phyloP scores from a whole-genome alignment of 495 filamentous ascomycete species.

The Penicillium taxi region DNA sequence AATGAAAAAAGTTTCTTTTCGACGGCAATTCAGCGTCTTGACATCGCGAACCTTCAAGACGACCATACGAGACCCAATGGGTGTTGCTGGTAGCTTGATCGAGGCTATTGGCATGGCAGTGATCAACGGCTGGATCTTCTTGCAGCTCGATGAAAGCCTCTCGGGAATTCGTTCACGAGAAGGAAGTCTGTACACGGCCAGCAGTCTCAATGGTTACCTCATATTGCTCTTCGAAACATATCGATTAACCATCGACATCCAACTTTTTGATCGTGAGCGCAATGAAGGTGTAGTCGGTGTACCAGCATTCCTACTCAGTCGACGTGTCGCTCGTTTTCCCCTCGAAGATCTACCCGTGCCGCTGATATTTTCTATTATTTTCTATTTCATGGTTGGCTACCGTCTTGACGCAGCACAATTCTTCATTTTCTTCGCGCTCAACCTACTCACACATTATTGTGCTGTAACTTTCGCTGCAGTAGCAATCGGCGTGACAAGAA shows the following conservation, averaged over 20 bases:
- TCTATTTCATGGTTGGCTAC: conserved; percentile 71
- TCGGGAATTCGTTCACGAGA: conserved; percentile 53
- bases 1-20: conserved; percentile 35
- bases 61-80: conserved; percentile 64
- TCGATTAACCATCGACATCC: conserved; percentile 60
- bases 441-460: conserved; percentile 58
- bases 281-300: conserved; percentile 64
- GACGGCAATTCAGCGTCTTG: conserved; percentile 53
- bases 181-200: conserved; percentile 59
- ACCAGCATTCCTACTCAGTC: conserved; percentile 54
- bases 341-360: conserved; percentile 64
- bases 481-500: conserved; percentile 50
- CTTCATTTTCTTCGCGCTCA: conserved; percentile 58
- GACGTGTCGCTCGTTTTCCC: conserved; percentile 54
- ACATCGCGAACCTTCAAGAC: conserved; percentile 58
- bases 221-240: conserved; percentile 67
- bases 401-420: conserved; percentile 50
- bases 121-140: conserved; percentile 64
- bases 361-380: conserved; percentile 57
- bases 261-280: conserved; percentile 64
- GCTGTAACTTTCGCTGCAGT: conserved; percentile 53
- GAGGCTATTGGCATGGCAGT: conserved; percentile 60
- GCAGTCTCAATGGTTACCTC: conserved; percentile 63
- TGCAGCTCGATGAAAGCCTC: conserved; percentile 48
- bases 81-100: conserved; percentile 54